phyloP scores from a whole-genome alignment of 345 rosid genomes.

The Euphorbia tirucalli region DNA sequence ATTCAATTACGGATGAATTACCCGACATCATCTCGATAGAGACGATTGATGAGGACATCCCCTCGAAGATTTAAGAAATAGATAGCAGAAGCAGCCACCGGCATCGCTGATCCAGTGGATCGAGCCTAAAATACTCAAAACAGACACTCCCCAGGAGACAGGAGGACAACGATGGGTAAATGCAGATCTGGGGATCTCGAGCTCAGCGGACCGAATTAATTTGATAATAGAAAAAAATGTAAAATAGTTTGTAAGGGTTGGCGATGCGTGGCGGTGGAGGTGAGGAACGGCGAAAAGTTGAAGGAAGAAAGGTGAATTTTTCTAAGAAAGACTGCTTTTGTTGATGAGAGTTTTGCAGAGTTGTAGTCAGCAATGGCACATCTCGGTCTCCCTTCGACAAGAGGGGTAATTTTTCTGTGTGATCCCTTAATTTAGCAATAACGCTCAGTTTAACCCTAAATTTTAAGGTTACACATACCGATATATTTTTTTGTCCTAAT shows the following conservation, averaged over 20 bases:
- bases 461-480: too few species aligned
- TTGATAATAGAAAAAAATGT: neutral
- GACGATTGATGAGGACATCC: conserved; percentile 97
- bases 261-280: neutral
- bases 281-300: neutral
- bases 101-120: conserved; percentile 68
- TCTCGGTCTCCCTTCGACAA: neutral
- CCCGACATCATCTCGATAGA: conserved; percentile 99
- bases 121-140: neutral
- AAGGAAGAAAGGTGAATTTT: neutral
- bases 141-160: neutral
- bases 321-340: neutral
- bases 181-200: conserved; percentile 15
- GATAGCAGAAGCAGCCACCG: conserved; percentile 98
- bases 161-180: neutral
- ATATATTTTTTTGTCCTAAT: too few species aligned
- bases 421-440: neutral
- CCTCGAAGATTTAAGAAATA: conserved; percentile 98
- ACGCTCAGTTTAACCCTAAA: neutral
- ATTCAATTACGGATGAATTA: conserved; percentile 17
- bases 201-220: neutral
- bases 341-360: neutral
- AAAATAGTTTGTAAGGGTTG: neutral
- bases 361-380: conserved; percentile 11
- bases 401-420: neutral